Percentiles rank a stretch among this genome's conserved stretches.
These are phyloP conservation scores for Caryopteris hybrid DNA, from an alignment of 305 asterid species.

Conservation along the genomic window DNA sequence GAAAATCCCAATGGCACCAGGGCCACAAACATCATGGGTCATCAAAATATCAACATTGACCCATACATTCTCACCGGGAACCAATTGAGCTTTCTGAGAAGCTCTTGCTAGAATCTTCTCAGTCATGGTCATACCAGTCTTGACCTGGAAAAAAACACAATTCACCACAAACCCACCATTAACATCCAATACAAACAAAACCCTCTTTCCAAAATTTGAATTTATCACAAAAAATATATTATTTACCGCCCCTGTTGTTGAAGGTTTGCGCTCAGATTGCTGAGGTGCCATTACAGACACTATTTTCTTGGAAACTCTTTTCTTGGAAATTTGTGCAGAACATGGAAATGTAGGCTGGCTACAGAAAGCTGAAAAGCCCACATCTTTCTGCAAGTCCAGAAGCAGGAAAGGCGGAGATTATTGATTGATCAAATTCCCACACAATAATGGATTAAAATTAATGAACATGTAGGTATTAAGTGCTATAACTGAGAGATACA, in stretches of 20 bases:
- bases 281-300: conserved; percentile 77
- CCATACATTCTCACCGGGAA: conserved; percentile 94
- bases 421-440: not conserved
- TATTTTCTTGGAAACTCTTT: conserved; percentile 44
- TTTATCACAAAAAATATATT: not conserved
- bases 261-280: conserved; percentile 71
- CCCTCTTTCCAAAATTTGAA: conserved; percentile 1
- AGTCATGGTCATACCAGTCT: conserved; percentile 90
- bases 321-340: conserved; percentile 32
- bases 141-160: conserved; percentile 43
- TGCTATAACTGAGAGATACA: not conserved
- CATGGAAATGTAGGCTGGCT: conserved; percentile 42
- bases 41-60: conserved; percentile 82
- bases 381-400: conserved; percentile 48
- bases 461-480: not conserved
- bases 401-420: not conserved
- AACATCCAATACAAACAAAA: conserved; percentile 14
- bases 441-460: not conserved
- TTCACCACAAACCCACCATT: conserved; percentile 12
- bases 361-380: conserved; percentile 38
- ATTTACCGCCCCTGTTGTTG: conserved; percentile 81
- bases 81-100: conserved; percentile 69
- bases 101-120: conserved; percentile 85
- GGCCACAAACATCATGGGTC: conserved; percentile 95
- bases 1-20: conserved; percentile 74